Evolutionary conservation across 2,329 filamentous ascomycete genomes (phyloP), one percentile per base, ranked within the genome.

Genomic region (Talaromyces sp.): DNA sequence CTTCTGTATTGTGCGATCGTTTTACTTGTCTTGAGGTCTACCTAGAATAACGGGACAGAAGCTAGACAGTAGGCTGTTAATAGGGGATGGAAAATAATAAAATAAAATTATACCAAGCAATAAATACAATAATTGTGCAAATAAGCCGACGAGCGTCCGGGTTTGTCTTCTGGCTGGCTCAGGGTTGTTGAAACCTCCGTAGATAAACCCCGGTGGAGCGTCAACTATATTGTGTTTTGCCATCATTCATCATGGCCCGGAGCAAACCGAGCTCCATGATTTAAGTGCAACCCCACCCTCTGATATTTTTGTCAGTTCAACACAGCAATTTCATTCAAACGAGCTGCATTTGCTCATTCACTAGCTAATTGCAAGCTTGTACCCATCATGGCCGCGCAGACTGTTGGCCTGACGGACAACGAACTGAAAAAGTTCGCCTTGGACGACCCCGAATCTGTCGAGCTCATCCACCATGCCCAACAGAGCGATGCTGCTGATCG

Each of bases 401-500:
- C 22, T 13, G 33, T 61, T 55, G 59, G 59, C 8, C 47, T 61
- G 9, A 61, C 59, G 4, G 59, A 61, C 28, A 55, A 55, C 49
- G 59, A 61, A 39, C 17, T 57, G 49, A 61, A 55, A 22, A 57
- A 61, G 33, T 61, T 61, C 39, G 27, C 47, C 49, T 22, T 61
- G n/a, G 59, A 61, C 27, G 55, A 53, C 49, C 59, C 59, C 19
- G 33, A 57, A 25, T 58, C 59, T 4, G 44, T 61, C 10, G 44
- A 61, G 3, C 59, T 61, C 17, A 61, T 61, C 17, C 55, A 54
- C 15, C 59, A 61, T 28, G 59, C 59, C 10, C 59, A 61, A 47
- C 55, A 61, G 55, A 61, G 59, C 19, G 59, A 61, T 61, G 59
- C 55, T 15, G 59, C 59, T 28, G 59, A 61, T 42, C 59, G 59